Percentiles rank a stretch among this genome's conserved stretches.
Conservation (phyloP, 31 red algal genomes). For the Pterothamnion heteromorphum region DNA sequence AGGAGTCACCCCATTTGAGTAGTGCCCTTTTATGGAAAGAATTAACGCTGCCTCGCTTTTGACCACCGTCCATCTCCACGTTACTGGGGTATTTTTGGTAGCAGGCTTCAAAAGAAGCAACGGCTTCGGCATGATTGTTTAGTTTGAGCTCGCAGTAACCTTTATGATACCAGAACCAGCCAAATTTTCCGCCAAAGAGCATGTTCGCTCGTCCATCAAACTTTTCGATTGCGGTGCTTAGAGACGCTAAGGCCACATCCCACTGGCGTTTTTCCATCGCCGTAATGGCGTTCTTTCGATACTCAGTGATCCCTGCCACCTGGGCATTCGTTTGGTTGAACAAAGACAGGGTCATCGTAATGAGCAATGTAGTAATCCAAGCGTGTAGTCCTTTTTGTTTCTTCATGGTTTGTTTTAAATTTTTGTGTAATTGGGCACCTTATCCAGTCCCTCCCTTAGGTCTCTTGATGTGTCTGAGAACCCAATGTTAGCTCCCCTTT, state of each 20-base stretch:
- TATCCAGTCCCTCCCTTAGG: not conserved
- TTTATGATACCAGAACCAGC: not conserved
- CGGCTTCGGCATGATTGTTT: not conserved
- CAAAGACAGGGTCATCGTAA: not conserved
- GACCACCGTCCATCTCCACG: not conserved
- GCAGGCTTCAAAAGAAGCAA: not conserved
- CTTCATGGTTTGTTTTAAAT: not conserved
- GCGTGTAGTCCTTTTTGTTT: not conserved
- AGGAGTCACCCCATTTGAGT: not conserved
- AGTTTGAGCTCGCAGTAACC: not conserved
- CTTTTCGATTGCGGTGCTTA: not conserved
- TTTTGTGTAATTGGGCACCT: not conserved
- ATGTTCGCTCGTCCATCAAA: not conserved
- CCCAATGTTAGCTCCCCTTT: not conserved
- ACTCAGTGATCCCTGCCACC: not conserved
- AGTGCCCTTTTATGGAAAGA: not conserved
- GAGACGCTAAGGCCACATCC: not conserved
- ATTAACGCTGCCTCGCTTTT: not conserved
- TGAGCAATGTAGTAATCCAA: not conserved
- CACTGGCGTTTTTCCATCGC: not conserved
- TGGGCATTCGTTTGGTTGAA: not conserved
- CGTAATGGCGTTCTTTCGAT: not conserved
- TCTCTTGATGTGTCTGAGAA: not conserved
- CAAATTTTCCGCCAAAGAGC: not conserved
- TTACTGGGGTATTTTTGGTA: not conserved